These are phyloP conservation scores for Leucocoprinus leucothites DNA, from an alignment of 768 basidiomycete species.

Conservation along the genomic window DNA sequence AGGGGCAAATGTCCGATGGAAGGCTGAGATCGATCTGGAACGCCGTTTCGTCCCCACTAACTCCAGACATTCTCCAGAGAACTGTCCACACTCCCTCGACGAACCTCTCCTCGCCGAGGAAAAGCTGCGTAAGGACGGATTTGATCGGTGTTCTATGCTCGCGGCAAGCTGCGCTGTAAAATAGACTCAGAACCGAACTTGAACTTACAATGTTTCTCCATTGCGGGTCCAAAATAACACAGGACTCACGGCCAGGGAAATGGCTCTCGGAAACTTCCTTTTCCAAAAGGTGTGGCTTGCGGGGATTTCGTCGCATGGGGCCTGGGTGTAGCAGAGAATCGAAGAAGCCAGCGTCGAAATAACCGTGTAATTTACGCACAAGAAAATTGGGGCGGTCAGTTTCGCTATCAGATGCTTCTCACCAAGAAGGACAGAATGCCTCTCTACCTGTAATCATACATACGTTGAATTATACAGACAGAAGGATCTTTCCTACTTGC, in stretches of 20 bases:
- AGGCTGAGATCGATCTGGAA: neutral
- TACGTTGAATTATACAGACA: neutral
- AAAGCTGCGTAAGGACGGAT: neutral
- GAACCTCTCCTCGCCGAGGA: neutral
- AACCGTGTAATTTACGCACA: neutral
- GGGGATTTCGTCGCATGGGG: neutral
- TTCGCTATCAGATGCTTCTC: neutral
- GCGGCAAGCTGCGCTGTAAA: neutral
- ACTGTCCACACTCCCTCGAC: neutral
- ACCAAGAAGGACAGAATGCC: neutral
- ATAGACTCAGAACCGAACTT: neutral
- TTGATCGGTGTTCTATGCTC: neutral
- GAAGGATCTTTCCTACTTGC: neutral
- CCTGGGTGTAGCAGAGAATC: neutral
- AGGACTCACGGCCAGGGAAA: neutral
- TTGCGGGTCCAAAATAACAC: no score
- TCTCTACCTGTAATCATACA: neutral
- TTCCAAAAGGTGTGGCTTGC: neutral
- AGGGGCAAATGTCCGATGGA: neutral
- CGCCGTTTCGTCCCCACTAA: neutral
- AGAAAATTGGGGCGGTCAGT: neutral
- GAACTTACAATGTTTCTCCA: neutral
- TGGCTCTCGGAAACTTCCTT: neutral
- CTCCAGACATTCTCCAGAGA: neutral
- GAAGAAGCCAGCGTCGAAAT: neutral